These are phyloP conservation scores for Sugiyamaella paludigena DNA, from an alignment of 1,139 yeast species.

Conservation along the genomic window DNA sequence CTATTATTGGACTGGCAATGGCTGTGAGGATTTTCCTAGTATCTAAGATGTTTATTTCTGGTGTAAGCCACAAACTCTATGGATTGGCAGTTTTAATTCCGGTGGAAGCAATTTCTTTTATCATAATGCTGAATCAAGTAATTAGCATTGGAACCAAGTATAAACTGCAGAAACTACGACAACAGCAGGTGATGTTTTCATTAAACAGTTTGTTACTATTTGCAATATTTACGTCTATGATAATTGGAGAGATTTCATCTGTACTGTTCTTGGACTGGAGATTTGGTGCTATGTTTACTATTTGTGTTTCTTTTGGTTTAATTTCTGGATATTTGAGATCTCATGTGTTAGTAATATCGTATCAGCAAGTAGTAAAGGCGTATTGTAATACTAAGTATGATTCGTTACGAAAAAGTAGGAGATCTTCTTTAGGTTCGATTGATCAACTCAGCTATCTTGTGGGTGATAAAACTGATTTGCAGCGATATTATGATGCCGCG, in stretches of 20 bases:
- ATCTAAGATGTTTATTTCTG: too few relatives aligned
- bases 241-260: background rate
- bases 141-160: too few relatives aligned
- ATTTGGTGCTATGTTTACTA: background rate
- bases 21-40: too few relatives aligned
- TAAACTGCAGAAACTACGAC: too few relatives aligned
- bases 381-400: background rate
- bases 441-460: too few relatives aligned
- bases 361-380: background rate
- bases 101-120: too few relatives aligned
- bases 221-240: background rate
- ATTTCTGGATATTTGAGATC: background rate
- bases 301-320: background rate
- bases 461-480: background rate
- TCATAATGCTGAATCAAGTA: too few relatives aligned
- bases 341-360: background rate
- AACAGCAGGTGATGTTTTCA: too few relatives aligned
- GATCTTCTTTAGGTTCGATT: too few relatives aligned
- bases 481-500: conserved; percentile 10
- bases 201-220: background rate
- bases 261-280: background rate
- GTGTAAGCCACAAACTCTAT: too few relatives aligned
- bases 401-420: background rate
- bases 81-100: too few relatives aligned
- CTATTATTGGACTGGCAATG: too few relatives aligned